A percentile compares a stretch with the other conserved stretches of the same genome.
Evolutionary conservation across 2,329 filamentous ascomycete genomes (phyloP).

Genomic region (Claviceps purpurea): DNA sequence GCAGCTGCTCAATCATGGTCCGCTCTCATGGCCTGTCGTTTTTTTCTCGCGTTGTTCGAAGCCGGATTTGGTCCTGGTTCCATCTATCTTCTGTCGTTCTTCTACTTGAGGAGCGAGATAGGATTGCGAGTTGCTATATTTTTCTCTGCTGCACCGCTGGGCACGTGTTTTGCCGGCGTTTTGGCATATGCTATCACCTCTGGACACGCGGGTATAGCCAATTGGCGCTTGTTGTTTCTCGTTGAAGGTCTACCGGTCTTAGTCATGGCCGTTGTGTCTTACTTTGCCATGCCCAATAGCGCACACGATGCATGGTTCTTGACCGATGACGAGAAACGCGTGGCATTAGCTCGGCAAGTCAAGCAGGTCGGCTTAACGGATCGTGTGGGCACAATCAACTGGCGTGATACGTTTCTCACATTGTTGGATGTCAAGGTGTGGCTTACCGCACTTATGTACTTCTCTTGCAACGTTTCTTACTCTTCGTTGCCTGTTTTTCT

Average conservation of each 20-base stretch:
- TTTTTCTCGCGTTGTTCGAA: constrained; percentile 23
- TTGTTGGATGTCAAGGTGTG: constrained; percentile 23
- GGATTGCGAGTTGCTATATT: constrained; percentile 25
- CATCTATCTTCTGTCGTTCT: constrained; percentile 22
- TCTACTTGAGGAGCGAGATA: constrained; percentile 21
- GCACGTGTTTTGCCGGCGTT: constrained; percentile 53
- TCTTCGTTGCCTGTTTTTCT: constrained; percentile 15
- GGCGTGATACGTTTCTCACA: constrained; percentile 17
- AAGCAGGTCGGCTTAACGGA: constrained; percentile 3
- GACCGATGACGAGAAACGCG: constrained; percentile 9
- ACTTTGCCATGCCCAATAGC: constrained; percentile 14
- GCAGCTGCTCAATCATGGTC: constrained; percentile 32
- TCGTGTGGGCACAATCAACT: constrained; percentile 5
- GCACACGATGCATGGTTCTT: constrained; percentile 8
- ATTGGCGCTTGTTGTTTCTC: constrained; percentile 53
- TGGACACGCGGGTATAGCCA: constrained; percentile 38
- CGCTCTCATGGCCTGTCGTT: constrained; percentile 28
- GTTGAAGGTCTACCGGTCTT: constrained; percentile 29
- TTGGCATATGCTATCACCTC: constrained; percentile 52
- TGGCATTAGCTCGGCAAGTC: constrained; percentile 4
- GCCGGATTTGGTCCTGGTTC: constrained; percentile 20
- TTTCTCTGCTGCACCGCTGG: constrained; percentile 46
- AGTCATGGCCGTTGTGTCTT: constrained; percentile 17
- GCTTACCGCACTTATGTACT: constrained; percentile 10
- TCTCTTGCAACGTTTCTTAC: constrained; percentile 17